phyloP scores from a whole-genome alignment of 139 green algal species.

The Desmodesmus armatus region DNA sequence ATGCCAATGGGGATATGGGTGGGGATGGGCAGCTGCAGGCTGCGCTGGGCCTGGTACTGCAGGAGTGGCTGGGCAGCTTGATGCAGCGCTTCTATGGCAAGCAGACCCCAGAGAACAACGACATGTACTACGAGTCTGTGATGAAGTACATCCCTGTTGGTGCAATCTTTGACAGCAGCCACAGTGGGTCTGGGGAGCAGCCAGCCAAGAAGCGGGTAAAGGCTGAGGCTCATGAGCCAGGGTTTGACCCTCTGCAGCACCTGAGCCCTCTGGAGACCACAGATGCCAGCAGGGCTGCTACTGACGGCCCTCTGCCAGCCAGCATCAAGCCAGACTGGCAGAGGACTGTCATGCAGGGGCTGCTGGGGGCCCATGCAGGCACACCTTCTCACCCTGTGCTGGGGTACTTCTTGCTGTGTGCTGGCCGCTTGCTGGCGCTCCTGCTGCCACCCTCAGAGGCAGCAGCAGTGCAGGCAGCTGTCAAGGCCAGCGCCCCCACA shows the following conservation, averaged over 20 bases:
- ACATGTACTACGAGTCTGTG: conserved; percentile 8
- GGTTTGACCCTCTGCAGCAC: conserved; percentile 19
- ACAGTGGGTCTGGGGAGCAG: no score
- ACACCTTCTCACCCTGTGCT: not conserved
- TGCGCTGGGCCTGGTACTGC: conserved; percentile 1
- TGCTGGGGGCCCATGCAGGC: not conserved
- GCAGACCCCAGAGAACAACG: conserved; percentile 3
- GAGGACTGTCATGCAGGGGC: not conserved
- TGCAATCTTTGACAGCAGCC: not conserved
- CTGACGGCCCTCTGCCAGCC: no score
- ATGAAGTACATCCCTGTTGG: conserved; percentile 3
- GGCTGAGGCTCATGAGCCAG: not conserved
- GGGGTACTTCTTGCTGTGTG: not conserved
- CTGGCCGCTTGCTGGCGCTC: conserved; percentile 6
- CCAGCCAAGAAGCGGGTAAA: no score
- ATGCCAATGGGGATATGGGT: not conserved
- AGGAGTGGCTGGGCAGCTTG: conserved; percentile 15
- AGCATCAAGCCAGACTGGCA: conserved; percentile 2
- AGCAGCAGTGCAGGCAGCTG: not conserved
- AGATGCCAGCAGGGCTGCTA: not conserved
- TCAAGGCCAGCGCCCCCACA: not conserved
- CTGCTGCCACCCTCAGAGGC: not conserved
- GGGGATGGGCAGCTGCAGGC: not conserved
- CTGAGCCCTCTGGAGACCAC: conserved; percentile 7
- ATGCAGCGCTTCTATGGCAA: conserved; percentile 26